phyloP scores from a whole-genome alignment of 768 basidiomycete genomes.

The Lentinula sp. region DNA sequence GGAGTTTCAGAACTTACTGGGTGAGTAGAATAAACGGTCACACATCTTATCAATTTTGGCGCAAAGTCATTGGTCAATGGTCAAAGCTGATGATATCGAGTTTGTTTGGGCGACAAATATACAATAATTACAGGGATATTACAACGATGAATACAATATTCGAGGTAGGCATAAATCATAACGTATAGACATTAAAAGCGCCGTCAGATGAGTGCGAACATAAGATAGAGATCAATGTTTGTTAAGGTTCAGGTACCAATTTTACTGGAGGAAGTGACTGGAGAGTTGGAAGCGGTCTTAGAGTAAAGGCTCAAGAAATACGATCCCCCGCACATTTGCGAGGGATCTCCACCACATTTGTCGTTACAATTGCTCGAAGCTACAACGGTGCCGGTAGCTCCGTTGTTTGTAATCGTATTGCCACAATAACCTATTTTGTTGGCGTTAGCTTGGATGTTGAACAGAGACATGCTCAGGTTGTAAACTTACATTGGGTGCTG shows the following conservation, averaged over 20 bases:
- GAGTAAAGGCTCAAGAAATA: background rate
- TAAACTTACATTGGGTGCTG: background rate
- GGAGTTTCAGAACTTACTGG: too few relatives aligned
- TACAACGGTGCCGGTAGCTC: conserved; percentile 15
- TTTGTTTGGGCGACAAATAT: too few relatives aligned
- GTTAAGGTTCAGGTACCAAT: background rate
- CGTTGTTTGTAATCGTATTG: conserved; percentile 16
- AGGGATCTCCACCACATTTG: conserved; percentile 14
- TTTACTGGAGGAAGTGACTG: background rate
- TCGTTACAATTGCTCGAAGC: conserved; percentile 12
- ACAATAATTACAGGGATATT: too few relatives aligned
- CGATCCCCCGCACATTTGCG: conserved; percentile 15
- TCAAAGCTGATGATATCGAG: too few relatives aligned
- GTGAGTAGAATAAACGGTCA: too few relatives aligned
- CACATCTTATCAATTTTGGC: too few relatives aligned
- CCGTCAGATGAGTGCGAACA: too few relatives aligned
- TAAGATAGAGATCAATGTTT: too few relatives aligned
- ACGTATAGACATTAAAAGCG: too few relatives aligned
- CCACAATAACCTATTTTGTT: conserved; percentile 18
- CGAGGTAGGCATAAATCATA: too few relatives aligned
- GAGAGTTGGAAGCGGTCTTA: background rate
- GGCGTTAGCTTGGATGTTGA: background rate
- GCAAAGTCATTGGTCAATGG: too few relatives aligned
- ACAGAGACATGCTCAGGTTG: background rate
- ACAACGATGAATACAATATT: too few relatives aligned